Percentiles rank a stretch among this genome's conserved stretches.
phyloP scores from a whole-genome alignment of 441 rosid species.

The Arabidopsis hybrid region DNA sequence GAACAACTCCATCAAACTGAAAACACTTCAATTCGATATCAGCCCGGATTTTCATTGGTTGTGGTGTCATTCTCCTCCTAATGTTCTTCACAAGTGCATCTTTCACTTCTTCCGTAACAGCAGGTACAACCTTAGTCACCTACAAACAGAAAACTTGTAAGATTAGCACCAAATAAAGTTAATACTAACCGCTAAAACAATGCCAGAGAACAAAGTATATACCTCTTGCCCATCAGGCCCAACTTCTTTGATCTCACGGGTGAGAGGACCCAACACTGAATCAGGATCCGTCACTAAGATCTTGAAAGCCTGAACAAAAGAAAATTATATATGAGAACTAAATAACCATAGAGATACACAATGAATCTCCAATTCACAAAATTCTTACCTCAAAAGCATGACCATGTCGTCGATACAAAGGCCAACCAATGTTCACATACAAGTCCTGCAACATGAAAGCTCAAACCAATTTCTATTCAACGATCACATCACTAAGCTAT shows the following conservation, averaged over 20 bases:
- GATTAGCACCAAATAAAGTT: constrained; percentile 25
- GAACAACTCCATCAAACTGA: constrained; percentile 97
- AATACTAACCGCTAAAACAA: not conserved
- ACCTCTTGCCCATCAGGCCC: constrained; percentile 97
- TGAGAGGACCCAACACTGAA: constrained; percentile 74
- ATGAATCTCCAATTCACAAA: constrained; percentile 19
- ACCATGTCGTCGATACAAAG: constrained; percentile 88
- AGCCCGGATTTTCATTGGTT: constrained; percentile 92
- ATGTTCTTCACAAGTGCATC: constrained; percentile 87
- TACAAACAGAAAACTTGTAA: constrained; percentile 38
- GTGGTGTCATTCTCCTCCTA: constrained; percentile 97
- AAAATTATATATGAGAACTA: not conserved
- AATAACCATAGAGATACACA: not conserved
- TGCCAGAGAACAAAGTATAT: constrained; percentile 25
- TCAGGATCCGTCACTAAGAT: constrained; percentile 91
- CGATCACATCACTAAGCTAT: not conserved
- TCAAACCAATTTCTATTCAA: not conserved
- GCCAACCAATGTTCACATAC: constrained; percentile 90
- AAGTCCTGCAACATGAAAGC: constrained; percentile 63
- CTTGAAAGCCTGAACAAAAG: constrained; percentile 81
- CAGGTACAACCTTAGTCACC: constrained; percentile 82
- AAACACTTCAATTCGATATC: constrained; percentile 97
- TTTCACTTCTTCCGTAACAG: constrained; percentile 87
- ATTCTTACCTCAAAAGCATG: constrained; percentile 95
- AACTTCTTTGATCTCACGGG: constrained; percentile 82